These are phyloP conservation scores for Whalleya microplaca DNA, from an alignment of 2,329 filamentous ascomycete genomes.

Conservation along the genomic window DNA sequence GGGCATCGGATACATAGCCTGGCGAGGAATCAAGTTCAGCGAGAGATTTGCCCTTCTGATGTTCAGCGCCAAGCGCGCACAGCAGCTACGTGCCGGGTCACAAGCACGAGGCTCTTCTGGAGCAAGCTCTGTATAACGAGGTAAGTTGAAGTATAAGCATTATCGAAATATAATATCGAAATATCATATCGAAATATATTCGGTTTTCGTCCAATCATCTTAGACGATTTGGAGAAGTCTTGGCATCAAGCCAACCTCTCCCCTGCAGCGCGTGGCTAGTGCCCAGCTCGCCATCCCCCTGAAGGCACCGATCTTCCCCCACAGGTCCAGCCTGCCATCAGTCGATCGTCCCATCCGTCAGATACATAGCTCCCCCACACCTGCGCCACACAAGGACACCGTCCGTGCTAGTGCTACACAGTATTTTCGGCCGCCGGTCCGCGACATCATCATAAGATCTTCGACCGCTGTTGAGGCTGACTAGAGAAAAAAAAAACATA, in stretches of 20 bases:
- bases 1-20: constrained; percentile 23
- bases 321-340: neutral
- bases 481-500: no score
- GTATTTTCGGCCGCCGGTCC: neutral
- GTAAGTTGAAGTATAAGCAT: constrained; percentile 2
- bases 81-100: constrained; percentile 3
- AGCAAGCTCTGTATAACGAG: constrained; percentile 12
- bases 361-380: neutral
- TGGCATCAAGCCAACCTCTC: constrained; percentile 6
- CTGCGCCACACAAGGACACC: neutral
- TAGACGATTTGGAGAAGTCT: constrained; percentile 13
- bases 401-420: no score
- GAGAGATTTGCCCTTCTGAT: constrained; percentile 31
- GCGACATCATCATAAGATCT: neutral
- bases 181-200: no score
- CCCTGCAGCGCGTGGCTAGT: constrained; percentile 17
- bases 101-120: neutral
- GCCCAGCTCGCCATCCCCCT: neutral
- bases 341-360: neutral
- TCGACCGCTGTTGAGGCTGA: neutral
- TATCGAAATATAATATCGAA: no score
- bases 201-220: constrained; percentile 11
- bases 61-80: constrained; percentile 23
- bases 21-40: constrained; percentile 29
- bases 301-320: neutral